Conservation (phyloP, 2,329 filamentous ascomycete genomes). For the Clarireedia monteithiana region DNA sequence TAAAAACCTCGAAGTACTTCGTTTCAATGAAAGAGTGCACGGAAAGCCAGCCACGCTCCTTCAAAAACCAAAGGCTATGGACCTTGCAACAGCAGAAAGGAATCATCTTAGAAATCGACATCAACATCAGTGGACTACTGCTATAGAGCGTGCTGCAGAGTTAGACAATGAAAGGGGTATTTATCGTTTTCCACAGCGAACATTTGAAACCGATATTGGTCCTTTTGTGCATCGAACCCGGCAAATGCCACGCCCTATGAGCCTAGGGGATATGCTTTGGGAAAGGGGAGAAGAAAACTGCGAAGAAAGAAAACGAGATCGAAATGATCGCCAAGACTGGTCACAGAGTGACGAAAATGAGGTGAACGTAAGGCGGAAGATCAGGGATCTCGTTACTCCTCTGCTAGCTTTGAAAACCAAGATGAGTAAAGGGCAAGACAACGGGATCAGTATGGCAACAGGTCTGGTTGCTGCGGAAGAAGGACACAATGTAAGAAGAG, state of each 20-base stretch:
- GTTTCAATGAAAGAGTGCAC: conserved; percentile 16
- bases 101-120: conserved; percentile 33
- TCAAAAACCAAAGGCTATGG: conserved; percentile 18
- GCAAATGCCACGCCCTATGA: conserved; percentile 15
- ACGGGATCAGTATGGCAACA: conserved; percentile 14
- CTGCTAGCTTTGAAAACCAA: conserved; percentile 38
- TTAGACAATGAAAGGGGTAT: conserved; percentile 22
- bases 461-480: neutral
- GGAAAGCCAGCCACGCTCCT: conserved; percentile 11
- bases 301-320: conserved; percentile 1
- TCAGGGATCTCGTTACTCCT: conserved; percentile 18
- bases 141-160: conserved; percentile 33
- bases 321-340: conserved; percentile 39
- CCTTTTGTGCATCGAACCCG: neutral
- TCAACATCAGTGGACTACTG: conserved; percentile 36
- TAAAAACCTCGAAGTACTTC: conserved; percentile 32
- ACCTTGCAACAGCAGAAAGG: conserved; percentile 30
- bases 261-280: conserved; percentile 20
- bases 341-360: conserved; percentile 46
- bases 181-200: conserved; percentile 27
- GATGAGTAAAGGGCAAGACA: conserved; percentile 25
- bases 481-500: conserved; percentile 9
- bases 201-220: conserved; percentile 22
- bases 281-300: conserved; percentile 12
- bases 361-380: conserved; percentile 17